A percentile compares a stretch with the other conserved stretches of the same genome.
Conservation (phyloP, 1,139 yeast species). For the Ashbya aceris region DNA sequence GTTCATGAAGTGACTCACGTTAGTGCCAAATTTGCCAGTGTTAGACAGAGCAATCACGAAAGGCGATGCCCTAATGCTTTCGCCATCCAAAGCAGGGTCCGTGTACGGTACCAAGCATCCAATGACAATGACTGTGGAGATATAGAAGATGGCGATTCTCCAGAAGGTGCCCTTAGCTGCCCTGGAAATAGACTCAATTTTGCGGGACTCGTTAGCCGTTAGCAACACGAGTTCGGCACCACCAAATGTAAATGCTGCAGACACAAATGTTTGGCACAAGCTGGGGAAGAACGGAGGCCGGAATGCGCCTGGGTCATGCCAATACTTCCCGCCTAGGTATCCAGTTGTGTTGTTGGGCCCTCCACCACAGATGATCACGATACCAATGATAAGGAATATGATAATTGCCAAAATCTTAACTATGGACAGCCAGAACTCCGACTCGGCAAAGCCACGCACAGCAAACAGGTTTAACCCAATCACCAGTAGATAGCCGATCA, state of each 20-base stretch:
- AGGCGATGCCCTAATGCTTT: constrained; percentile 53
- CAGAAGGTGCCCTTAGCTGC: constrained; percentile 62
- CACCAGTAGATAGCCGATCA: constrained; percentile 43
- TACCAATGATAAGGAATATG: constrained; percentile 54
- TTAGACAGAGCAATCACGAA: constrained; percentile 56
- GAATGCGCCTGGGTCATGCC: constrained; percentile 53
- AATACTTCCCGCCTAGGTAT: constrained; percentile 45
- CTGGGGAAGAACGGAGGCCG: constrained; percentile 41
- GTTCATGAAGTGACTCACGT: constrained; percentile 63
- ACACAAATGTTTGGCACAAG: constrained; percentile 42
- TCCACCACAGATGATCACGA: constrained; percentile 53
- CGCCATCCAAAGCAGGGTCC: constrained; percentile 41
- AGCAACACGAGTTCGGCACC: constrained; percentile 44
- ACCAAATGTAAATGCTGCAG: constrained; percentile 57
- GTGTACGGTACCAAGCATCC: constrained; percentile 62
- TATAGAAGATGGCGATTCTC: constrained; percentile 49
- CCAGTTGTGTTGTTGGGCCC: constrained; percentile 43
- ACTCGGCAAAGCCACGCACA: constrained; percentile 58
- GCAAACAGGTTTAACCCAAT: constrained; percentile 44
- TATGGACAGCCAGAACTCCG: constrained; percentile 48
- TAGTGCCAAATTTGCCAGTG: constrained; percentile 48
- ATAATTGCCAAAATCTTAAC: constrained; percentile 50
- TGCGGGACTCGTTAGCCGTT: constrained; percentile 42
- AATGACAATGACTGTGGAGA: constrained; percentile 33
- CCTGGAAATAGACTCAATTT: constrained; percentile 48